phyloP scores from a whole-genome alignment of 2,329 filamentous ascomycete genomes.

The Sclerotinia spermophila region DNA sequence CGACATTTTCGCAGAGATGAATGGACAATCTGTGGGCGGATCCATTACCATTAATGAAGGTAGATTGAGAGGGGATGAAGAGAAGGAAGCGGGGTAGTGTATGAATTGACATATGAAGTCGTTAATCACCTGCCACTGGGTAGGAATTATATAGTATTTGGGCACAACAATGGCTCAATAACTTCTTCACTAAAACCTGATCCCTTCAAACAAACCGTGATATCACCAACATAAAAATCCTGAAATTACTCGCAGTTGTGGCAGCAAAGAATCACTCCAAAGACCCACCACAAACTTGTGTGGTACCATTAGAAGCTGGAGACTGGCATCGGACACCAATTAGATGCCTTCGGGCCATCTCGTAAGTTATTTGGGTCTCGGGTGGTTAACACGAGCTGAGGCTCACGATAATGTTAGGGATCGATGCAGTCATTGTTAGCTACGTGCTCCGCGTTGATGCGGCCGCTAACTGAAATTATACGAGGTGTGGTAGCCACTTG shows the following conservation, averaged over 20 bases:
- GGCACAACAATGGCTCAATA: neutral
- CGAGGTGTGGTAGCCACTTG: neutral
- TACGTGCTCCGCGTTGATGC: slow-evolving; percentile 17
- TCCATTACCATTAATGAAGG: slow-evolving; percentile 1
- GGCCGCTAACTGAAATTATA: neutral
- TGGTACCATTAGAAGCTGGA: slow-evolving; percentile 8
- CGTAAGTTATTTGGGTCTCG: neutral
- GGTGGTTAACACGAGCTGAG: slow-evolving; percentile 2
- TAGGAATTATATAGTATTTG: slow-evolving; percentile 9
- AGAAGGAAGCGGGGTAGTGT: neutral
- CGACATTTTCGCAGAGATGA: slow-evolving; percentile 16
- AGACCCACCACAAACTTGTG: slow-evolving; percentile 16
- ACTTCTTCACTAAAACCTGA: neutral
- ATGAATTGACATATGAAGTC: slow-evolving; percentile 12
- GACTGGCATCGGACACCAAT: neutral
- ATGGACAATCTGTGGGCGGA: slow-evolving; percentile 6
- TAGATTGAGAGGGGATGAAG: neutral
- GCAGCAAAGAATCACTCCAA: slow-evolving; percentile 9
- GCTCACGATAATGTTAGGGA: neutral
- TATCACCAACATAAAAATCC: slow-evolving; percentile 7
- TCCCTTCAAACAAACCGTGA: neutral
- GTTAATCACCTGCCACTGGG: slow-evolving; percentile 11
- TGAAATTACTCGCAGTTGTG: neutral
- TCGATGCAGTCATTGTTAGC: slow-evolving; percentile 7
- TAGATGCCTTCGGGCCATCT: neutral